These are phyloP conservation scores for Tolypocladium amazonense DNA, from an alignment of 2,329 filamentous ascomycete species.

Conservation along the genomic window DNA sequence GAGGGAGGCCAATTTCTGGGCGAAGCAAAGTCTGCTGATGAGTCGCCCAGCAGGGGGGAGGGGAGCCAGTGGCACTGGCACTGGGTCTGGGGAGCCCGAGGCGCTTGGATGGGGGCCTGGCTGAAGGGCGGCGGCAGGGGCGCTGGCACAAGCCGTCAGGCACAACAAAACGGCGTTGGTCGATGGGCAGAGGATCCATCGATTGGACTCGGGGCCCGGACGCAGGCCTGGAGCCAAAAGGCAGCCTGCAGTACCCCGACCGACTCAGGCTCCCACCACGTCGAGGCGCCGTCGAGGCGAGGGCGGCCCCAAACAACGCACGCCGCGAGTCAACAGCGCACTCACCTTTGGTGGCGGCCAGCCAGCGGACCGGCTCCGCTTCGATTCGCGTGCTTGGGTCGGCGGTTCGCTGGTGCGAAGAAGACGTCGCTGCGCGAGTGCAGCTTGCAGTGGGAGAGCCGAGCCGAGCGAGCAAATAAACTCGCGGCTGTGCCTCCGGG, in stretches of 20 bases:
- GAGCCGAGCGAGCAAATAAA: neutral
- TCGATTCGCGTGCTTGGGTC: neutral
- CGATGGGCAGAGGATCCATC: no score
- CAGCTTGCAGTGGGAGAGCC: neutral
- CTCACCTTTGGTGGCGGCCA: neutral
- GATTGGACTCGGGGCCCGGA: neutral
- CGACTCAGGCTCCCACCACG: neutral
- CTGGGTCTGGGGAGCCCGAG: neutral
- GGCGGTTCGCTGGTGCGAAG: neutral
- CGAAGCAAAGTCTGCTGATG: constrained; percentile 11
- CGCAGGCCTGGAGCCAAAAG: neutral
- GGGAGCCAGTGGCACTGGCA: neutral
- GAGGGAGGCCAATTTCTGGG: constrained; percentile 5
- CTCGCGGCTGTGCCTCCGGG: neutral
- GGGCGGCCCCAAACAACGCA: neutral
- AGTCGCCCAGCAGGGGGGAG: constrained; percentile 4
- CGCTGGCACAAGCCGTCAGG: neutral
- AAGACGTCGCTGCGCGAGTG: neutral
- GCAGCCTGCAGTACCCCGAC: neutral
- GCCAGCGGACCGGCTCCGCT: neutral
- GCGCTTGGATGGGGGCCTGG: neutral
- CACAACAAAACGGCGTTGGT: neutral
- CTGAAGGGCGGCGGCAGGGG: constrained; percentile 1
- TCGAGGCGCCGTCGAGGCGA: neutral
- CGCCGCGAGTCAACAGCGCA: neutral